Evolutionary conservation across 768 basidiomycete genomes (phyloP).

Genomic region (Erythrobasidium yunnanense): DNA sequence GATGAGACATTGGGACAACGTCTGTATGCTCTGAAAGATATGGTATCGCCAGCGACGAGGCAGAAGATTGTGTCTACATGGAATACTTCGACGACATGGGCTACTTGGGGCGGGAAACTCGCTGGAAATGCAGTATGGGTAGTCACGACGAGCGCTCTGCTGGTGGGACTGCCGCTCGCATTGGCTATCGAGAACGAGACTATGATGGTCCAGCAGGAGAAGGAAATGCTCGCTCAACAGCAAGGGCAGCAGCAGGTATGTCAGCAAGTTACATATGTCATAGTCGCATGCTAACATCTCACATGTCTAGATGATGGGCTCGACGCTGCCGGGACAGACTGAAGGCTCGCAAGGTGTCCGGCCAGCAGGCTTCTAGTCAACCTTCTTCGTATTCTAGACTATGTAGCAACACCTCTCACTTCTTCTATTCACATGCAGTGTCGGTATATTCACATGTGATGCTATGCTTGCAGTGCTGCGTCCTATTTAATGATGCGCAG

Average conservation of each 20-base stretch:
- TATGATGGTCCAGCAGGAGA: constrained; percentile 84
- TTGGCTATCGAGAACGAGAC: constrained; percentile 92
- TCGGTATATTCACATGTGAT: background rate
- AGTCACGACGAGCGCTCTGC: constrained; percentile 79
- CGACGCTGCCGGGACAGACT: constrained; percentile 1
- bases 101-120: constrained; percentile 59
- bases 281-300: background rate
- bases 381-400: background rate
- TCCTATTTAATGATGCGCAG: too few species aligned
- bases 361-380: constrained; percentile 18
- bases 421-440: background rate
- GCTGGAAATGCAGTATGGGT: constrained; percentile 89
- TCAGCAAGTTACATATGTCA: background rate
- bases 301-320: constrained; percentile 9
- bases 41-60: constrained; percentile 82
- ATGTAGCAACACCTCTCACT: background rate
- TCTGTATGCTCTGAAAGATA: constrained; percentile 82
- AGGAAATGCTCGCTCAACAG: constrained; percentile 84
- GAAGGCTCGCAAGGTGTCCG: background rate
- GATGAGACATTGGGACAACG: constrained; percentile 75
- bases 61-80: constrained; percentile 58
- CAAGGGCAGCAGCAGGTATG: constrained; percentile 74
- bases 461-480: background rate
- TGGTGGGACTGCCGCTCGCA: constrained; percentile 86
- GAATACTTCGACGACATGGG: constrained; percentile 52